These are phyloP conservation scores for Actinomortierella wolfii DNA, from an alignment of 371 early-diverging fungal genomes.

Conservation along the genomic window DNA sequence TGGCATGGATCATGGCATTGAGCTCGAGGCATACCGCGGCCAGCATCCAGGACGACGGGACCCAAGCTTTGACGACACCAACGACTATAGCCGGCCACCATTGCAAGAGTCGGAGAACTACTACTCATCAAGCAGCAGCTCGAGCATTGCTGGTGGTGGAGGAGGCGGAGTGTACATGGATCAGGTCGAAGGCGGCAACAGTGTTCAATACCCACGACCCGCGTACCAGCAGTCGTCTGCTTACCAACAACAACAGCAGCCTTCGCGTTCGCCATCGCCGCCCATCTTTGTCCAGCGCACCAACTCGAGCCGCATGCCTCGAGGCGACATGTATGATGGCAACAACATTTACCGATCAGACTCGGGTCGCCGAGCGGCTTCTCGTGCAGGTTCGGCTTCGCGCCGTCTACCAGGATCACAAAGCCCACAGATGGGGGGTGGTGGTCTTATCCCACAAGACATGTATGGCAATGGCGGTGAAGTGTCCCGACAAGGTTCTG, in stretches of 20 bases:
- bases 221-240: constrained; percentile 19
- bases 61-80: constrained; percentile 9
- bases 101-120: constrained; percentile 22
- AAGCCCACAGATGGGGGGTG: too few relatives aligned
- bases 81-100: constrained; percentile 36
- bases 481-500: constrained; percentile 21
- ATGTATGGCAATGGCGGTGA: not conserved
- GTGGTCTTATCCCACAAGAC: too few relatives aligned
- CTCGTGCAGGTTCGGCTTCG: constrained; percentile 9
- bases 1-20: constrained; percentile 7
- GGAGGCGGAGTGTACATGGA: too few relatives aligned
- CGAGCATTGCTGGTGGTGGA: constrained; percentile 14
- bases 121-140: constrained; percentile 32
- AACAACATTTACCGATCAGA: constrained; percentile 20
- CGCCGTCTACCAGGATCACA: constrained; percentile 7
- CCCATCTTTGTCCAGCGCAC: constrained; percentile 19
- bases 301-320: constrained; percentile 33
- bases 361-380: constrained; percentile 13
- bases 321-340: constrained; percentile 18
- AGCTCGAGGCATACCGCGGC: constrained; percentile 29
- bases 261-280: constrained; percentile 11
- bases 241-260: constrained; percentile 8
- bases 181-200: constrained; percentile 20
- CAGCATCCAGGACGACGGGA: constrained; percentile 1
- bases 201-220: not conserved